Conservation (phyloP, 1,284 basidiomycete genomes). For the Ganoderma meredithae region DNA sequence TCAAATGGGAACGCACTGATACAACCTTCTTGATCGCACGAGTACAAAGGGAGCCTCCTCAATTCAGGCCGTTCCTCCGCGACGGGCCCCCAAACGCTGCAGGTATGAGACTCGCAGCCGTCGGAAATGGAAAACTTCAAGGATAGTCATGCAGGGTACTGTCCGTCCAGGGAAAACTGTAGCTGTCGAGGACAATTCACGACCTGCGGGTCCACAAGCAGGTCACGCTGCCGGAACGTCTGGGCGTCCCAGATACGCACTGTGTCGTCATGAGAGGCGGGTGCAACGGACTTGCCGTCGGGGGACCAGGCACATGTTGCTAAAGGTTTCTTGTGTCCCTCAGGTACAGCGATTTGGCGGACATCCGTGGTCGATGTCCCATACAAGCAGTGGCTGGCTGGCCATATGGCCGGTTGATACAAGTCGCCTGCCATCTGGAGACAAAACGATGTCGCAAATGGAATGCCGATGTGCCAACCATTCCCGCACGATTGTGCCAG, state of each 20-base stretch:
- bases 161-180: neutral
- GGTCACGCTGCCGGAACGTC: neutral
- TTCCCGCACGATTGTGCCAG: neutral
- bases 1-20: neutral
- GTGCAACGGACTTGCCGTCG: neutral
- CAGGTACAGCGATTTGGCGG: neutral
- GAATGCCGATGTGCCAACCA: neutral
- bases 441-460: neutral
- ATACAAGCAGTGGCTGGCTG: neutral
- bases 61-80: neutral
- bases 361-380: neutral
- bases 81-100: neutral
- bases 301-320: neutral
- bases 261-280: neutral
- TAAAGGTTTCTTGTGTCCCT: neutral
- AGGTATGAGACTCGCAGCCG: neutral
- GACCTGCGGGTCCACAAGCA: neutral
- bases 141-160: neutral
- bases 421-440: neutral
- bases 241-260: neutral
- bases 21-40: neutral
- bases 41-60: neutral
- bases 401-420: neutral
- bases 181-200: neutral
- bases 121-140: neutral